Evolutionary conservation across 768 basidiomycete species (phyloP).

Genomic region (Termitomyces sp.): DNA sequence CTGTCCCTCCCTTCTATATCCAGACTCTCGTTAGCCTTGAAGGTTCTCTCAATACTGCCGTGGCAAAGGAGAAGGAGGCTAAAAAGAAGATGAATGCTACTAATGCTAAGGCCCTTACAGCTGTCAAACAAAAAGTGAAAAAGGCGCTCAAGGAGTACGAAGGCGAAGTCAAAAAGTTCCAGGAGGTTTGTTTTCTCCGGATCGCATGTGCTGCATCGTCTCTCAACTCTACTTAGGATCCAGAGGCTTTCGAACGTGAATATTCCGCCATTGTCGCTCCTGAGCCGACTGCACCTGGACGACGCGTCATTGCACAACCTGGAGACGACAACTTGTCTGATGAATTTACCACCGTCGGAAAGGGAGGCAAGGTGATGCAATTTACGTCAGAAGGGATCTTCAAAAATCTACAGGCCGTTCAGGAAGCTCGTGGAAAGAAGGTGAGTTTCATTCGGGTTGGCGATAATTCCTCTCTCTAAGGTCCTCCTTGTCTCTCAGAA

Average conservation of each 20-base stretch:
- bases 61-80: constrained; percentile 84
- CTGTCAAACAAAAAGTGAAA: constrained; percentile 97
- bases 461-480: neutral
- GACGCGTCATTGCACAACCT: constrained; percentile 27
- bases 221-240: constrained; percentile 51
- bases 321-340: constrained; percentile 49
- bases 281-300: constrained; percentile 34
- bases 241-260: constrained; percentile 80
- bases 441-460: constrained; percentile 33
- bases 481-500: constrained; percentile 49
- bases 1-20: constrained; percentile 82
- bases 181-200: constrained; percentile 47
- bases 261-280: constrained; percentile 53
- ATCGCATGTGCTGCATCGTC: neutral
- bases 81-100: constrained; percentile 96
- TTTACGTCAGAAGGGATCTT: constrained; percentile 84
- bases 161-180: constrained; percentile 70
- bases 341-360: constrained; percentile 87
- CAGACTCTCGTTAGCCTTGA: constrained; percentile 75
- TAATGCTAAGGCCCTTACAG: constrained; percentile 90
- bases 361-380: constrained; percentile 78
- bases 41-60: constrained; percentile 60
- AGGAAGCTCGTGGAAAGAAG: constrained; percentile 96
- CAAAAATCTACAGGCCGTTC: constrained; percentile 85
- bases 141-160: constrained; percentile 90